Base-by-base conservation (phyloP, 75 land plant genomes). In the Cupressus sempervirens region DNA sequence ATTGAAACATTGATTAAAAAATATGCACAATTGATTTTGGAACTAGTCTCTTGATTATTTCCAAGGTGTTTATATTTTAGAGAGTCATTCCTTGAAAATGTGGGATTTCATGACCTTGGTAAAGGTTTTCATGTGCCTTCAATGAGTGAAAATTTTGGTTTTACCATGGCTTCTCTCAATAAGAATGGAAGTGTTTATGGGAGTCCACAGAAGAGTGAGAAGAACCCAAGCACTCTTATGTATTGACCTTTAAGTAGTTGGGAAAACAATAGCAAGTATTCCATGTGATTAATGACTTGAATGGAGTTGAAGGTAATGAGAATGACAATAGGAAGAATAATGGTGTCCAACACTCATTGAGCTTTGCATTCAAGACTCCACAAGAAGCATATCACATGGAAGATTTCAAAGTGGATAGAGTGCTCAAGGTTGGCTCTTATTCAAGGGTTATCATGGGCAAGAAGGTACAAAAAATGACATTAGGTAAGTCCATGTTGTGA, bases 201-300 rank as follows among this genome's bases (percentile, higher is more conserved):
- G 67, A 95, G 92, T 86, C 95, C 96, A 32, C 90, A 90, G 86
- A 96, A 94, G 85, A 97, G 94, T 56, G 99, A 96, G 74, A 98
- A 96, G 76, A 92, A 88, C 85, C 93, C 94, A 86, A 98, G 99
- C 84, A 95, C 96, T 54, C 90, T 98, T 30, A 92, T 95, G 94
- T 98, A 98, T 85, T 91, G 99, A 12, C 99, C 99, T 41, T 98
- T 96, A 85, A 89, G 94, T 86, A 96, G 94, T 89, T 98, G 99
- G 99, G 98, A 98, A 26, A 95, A 87, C 86, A 98, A 96, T 84
- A 96, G 97, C 85, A 98, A 98, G 99, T n/a, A n/a, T n/a, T n/a
- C n/a, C n/a, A n/a, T n/a, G n/a, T n/a, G n/a, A n/a, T n/a, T n/a
- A n/a, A n/a, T n/a, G n/a, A n/a, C n/a, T n/a, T n/a, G n/a, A n/a